A percentile compares a stretch with the other conserved stretches of the same genome.
These are phyloP conservation scores for Gracilariopsis chorda DNA, from an alignment of 23 red algal genomes.

Conservation along the genomic window DNA sequence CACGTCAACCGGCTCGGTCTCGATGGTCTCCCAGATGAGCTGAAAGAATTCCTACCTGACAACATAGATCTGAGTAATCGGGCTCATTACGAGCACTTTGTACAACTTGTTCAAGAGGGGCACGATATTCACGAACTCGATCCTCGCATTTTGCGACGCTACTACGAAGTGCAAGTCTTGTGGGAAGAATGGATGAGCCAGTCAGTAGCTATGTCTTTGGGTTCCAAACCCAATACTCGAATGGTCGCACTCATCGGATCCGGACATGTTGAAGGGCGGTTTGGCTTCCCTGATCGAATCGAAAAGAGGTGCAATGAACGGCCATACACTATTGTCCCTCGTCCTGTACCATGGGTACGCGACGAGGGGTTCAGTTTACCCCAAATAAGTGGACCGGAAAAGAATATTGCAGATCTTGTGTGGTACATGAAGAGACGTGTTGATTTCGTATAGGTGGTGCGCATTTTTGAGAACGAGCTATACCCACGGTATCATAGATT, in stretches of 20 bases:
- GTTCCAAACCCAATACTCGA: slow-evolving; percentile 16
- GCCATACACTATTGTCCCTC: slow-evolving; percentile 73
- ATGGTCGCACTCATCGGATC: slow-evolving; percentile 75
- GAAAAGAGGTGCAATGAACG: slow-evolving; percentile 55
- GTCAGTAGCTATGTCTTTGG: slow-evolving; percentile 47
- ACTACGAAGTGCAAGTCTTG: slow-evolving; percentile 75
- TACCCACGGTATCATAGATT: too few species aligned
- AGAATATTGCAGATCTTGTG: slow-evolving; percentile 58
- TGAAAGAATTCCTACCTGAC: slow-evolving; percentile 61
- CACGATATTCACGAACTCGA: background rate
- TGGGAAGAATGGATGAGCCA: slow-evolving; percentile 98
- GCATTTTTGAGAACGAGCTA: too few species aligned
- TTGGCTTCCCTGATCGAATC: slow-evolving; percentile 79
- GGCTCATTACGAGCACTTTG: slow-evolving; percentile 71
- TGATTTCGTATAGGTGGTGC: slow-evolving; percentile 29
- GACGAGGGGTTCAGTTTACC: slow-evolving; percentile 28
- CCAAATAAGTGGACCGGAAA: slow-evolving; percentile 42
- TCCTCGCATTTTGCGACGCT: slow-evolving; percentile 18
- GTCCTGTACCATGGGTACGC: slow-evolving; percentile 58
- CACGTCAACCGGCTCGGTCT: slow-evolving; percentile 43
- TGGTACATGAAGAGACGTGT: slow-evolving; percentile 69
- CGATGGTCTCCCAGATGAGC: slow-evolving; percentile 42
- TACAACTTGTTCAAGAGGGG: background rate
- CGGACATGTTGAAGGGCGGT: slow-evolving; percentile 80
- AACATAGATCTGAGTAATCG: slow-evolving; percentile 73